Evolutionary conservation across 495 filamentous ascomycete genomes (phyloP).

Genomic region (Podospora tetraspora): DNA sequence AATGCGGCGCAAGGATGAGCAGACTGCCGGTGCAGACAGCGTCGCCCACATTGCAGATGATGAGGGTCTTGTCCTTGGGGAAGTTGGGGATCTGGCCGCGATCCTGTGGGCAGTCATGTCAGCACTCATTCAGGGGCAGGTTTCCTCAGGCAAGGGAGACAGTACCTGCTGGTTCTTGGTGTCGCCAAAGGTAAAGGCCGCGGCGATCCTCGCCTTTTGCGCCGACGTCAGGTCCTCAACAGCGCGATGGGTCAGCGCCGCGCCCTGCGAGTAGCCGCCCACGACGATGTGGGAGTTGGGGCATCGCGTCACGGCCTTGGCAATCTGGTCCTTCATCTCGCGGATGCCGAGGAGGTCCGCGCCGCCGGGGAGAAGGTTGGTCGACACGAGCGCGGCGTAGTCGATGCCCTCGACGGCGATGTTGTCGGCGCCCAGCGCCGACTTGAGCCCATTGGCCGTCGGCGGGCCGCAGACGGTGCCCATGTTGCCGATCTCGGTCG

Average conservation of each 20-base stretch:
- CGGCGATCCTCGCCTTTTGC: constrained; percentile 43
- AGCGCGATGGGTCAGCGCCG: constrained; percentile 47
- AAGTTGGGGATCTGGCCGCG: constrained; percentile 42
- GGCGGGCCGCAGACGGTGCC: constrained; percentile 32
- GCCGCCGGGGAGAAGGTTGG: constrained; percentile 27
- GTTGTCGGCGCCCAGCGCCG: constrained; percentile 14
- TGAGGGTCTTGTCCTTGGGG: constrained; percentile 39
- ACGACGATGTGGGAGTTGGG: constrained; percentile 31
- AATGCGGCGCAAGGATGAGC: constrained; percentile 42
- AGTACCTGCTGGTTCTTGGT: constrained; percentile 45
- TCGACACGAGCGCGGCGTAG: constrained; percentile 29
- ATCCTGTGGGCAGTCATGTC: constrained; percentile 19
- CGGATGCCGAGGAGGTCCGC: constrained; percentile 27
- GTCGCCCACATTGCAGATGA: constrained; percentile 49
- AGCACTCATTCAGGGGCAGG: background rate
- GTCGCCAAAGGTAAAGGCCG: constrained; percentile 52
- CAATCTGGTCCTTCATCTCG: constrained; percentile 27
- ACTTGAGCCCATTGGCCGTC: constrained; percentile 27
- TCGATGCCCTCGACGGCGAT: constrained; percentile 33
- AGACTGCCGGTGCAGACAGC: constrained; percentile 49
- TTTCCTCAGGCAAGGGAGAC: background rate
- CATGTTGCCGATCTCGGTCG: constrained; percentile 40
- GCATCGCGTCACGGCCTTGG: constrained; percentile 25
- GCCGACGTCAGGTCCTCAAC: constrained; percentile 36
- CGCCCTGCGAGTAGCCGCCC: constrained; percentile 46